Base-by-base conservation (phyloP, 345 rosid genomes). In the Mallotus nudiflorus region DNA sequence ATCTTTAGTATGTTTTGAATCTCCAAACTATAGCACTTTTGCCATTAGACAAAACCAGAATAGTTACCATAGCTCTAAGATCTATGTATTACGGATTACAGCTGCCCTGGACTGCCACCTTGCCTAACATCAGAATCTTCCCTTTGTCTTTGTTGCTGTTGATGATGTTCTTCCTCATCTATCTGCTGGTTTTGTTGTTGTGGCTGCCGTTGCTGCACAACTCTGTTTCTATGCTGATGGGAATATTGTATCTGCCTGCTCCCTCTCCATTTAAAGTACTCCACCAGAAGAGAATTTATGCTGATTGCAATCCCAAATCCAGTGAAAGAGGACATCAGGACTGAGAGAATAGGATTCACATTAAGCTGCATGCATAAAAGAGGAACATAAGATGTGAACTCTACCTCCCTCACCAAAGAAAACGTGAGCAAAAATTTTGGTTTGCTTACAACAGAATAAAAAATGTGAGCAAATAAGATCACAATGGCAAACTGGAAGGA, bases 261-360 rank as follows among this genome's bases (percentile, higher is more conserved):
- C 33, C 59, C 33, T 73, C 83, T 70, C 91, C 88, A 85, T 68
- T 80, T 80, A 55, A 80, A 79, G 70, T 79, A 85, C 77, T 83
- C 91, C 65, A 85, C 66, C 0, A 85, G 69, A 71, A 87, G 83
- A 46, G 85, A 83, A 75, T 83, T 87, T 64, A 78, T 78, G 77
- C 91, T 81, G 53, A 87, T 83, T 40, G 85, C 85, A n/a, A 81
- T 72, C 70, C 88, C 91, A 25, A 84, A 83, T 20, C 91, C 91
- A 35, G 85, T 78, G 74, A 83, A 83, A 0, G 84, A 81, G 52
- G 91, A 81, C 49, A 87, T 81, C 69, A 87, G 71, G 65, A 87
- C 82, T 2, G 91, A 81, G 57, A 85, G 78, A 67, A 81, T 52
- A 3, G 91, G 80, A 18, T 67, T 78, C 62, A 87, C 83, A 67